Conservation (phyloP, 495 filamentous ascomycete genomes). For the Pyrenula aspistea region DNA sequence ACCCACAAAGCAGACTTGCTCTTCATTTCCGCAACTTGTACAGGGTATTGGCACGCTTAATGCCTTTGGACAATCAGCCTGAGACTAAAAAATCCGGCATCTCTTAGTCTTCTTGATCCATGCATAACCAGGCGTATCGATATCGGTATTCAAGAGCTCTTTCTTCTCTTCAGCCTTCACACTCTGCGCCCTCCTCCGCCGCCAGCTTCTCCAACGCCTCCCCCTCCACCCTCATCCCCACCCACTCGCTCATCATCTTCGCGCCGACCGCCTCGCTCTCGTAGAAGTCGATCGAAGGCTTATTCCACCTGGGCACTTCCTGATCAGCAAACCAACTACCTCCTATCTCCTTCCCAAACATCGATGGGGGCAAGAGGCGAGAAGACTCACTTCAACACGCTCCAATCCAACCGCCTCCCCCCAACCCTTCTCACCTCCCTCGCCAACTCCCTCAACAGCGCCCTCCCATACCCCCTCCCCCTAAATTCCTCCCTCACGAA, state of each 20-base stretch:
- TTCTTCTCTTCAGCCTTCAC: no score
- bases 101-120: no score
- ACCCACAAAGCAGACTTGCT: no score
- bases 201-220: constrained; percentile 52
- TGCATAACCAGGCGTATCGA: no score
- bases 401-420: constrained; percentile 81
- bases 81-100: no score
- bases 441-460: constrained; percentile 64
- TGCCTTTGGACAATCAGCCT: no score
- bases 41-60: no score
- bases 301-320: constrained; percentile 45
- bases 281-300: constrained; percentile 82
- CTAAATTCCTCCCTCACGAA: constrained; percentile 64
- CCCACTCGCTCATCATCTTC: constrained; percentile 74
- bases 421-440: constrained; percentile 52
- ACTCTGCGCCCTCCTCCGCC: no score
- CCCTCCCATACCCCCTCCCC: constrained; percentile 66
- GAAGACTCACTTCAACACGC: constrained; percentile 49
- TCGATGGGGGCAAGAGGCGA: background rate
- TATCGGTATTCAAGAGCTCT: no score
- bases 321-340: background rate
- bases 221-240: constrained; percentile 79
- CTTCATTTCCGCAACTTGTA: no score
- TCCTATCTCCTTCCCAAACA: background rate
- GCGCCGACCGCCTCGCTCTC: constrained; percentile 60